Evolutionary conservation across 805 yeast species (phyloP).

Genomic region (Suhomyces sp.): DNA sequence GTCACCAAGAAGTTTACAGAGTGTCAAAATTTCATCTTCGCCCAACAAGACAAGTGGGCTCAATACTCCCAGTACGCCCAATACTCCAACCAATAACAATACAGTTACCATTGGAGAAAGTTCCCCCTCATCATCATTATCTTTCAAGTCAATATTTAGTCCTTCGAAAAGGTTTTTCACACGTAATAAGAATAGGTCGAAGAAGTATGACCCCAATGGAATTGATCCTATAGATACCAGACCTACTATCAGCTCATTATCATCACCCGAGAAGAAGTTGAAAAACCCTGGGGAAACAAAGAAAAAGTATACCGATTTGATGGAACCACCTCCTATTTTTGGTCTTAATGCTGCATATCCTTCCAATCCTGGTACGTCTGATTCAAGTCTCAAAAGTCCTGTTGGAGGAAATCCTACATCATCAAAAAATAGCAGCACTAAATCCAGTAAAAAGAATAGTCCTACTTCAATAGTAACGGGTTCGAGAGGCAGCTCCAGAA

Average conservation of each 20-base stretch:
- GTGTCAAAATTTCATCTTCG: background rate
- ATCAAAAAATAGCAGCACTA: constrained; percentile 1
- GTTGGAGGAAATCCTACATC: background rate
- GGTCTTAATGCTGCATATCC: constrained; percentile 14
- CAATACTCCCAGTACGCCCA: constrained; percentile 16
- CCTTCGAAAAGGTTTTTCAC: constrained; percentile 39
- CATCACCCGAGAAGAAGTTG: constrained; percentile 18
- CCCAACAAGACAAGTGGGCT: too few relatives aligned
- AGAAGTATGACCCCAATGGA: constrained; percentile 4
- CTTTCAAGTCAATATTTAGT: constrained; percentile 33
- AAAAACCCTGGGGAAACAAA: constrained; percentile 7
- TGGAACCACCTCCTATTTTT: constrained; percentile 41
- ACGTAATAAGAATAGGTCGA: constrained; percentile 19
- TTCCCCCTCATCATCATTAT: constrained; percentile 31
- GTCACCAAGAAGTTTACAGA: too few relatives aligned
- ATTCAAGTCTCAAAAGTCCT: constrained; percentile 1
- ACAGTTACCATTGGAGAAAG: constrained; percentile 39
- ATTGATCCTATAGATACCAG: constrained; percentile 8
- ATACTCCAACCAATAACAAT: constrained; percentile 26
- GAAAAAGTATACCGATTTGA: constrained; percentile 23
- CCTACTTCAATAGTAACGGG: constrained; percentile 2
- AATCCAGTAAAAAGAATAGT: constrained; percentile 1
- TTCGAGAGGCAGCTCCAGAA: constrained; percentile 17
- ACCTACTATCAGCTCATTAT: constrained; percentile 35
- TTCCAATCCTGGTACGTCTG: background rate